Evolutionary conservation across 2,329 filamentous ascomycete genomes (phyloP).

Genomic region (Fusarium nisikadoi): DNA sequence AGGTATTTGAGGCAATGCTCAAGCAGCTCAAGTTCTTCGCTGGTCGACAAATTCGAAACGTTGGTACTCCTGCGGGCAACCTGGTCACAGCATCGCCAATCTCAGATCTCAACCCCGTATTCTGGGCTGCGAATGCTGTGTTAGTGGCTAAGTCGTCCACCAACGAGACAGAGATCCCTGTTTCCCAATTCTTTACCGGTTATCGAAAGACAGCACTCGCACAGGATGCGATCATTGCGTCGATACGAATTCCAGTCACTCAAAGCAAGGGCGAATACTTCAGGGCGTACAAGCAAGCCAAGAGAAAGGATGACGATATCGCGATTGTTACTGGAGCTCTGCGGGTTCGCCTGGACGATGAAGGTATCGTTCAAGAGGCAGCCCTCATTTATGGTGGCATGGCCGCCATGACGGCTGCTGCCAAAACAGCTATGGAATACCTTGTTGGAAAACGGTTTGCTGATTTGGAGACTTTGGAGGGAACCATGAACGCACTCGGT

Average conservation of each 20-base stretch:
- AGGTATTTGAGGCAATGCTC: constrained; percentile 89
- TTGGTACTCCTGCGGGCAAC: constrained; percentile 96
- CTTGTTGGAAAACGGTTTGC: constrained; percentile 82
- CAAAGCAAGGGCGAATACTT: constrained; percentile 82
- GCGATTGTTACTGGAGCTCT: constrained; percentile 94
- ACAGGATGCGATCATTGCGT: constrained; percentile 83
- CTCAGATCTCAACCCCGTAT: constrained; percentile 93
- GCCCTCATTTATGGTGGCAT: constrained; percentile 94
- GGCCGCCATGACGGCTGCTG: constrained; percentile 90
- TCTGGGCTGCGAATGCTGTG: constrained; percentile 86
- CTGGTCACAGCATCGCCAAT: constrained; percentile 95
- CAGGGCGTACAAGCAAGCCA: constrained; percentile 93
- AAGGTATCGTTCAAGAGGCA: constrained; percentile 76
- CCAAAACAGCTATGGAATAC: constrained; percentile 79
- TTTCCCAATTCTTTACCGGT: constrained; percentile 91
- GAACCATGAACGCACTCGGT: constrained; percentile 88
- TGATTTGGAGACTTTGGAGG: constrained; percentile 85
- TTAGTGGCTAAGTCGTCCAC: constrained; percentile 81
- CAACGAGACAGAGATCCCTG: constrained; percentile 84
- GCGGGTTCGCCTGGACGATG: constrained; percentile 75
- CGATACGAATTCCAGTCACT: constrained; percentile 85
- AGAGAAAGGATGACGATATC: constrained; percentile 97
- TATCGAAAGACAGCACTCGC: constrained; percentile 88
- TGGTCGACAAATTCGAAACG: constrained; percentile 93
- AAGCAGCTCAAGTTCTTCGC: constrained; percentile 97